phyloP scores from a whole-genome alignment of 768 basidiomycete genomes.

The Mycena indigotica region DNA sequence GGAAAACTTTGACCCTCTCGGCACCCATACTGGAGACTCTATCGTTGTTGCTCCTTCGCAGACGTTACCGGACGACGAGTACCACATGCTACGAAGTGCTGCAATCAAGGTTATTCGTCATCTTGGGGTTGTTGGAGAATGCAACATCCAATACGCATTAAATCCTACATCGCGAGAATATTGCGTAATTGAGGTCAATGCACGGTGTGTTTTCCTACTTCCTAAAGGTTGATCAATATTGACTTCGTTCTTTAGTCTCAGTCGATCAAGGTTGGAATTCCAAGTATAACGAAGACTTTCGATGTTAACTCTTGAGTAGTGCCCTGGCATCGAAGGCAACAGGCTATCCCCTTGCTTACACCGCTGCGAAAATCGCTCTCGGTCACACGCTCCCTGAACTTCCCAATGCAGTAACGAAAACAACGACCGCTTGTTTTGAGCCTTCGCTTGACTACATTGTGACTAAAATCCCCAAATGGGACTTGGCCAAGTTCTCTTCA shows the following conservation, averaged over 20 bases:
- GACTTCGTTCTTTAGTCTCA: constrained; percentile 46
- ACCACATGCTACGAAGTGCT: constrained; percentile 98
- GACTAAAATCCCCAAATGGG: constrained; percentile 99
- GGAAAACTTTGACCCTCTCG: constrained; percentile 99
- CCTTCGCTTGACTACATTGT: constrained; percentile 99
- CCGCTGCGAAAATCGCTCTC: constrained; percentile 97
- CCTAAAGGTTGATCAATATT: too few species aligned
- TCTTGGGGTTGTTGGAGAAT: constrained; percentile 90
- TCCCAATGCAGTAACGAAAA: constrained; percentile 98
- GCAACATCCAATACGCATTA: constrained; percentile 97
- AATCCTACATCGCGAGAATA: constrained; percentile 93
- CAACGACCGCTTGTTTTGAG: constrained; percentile 98
- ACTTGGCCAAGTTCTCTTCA: constrained; percentile 93
- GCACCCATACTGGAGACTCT: constrained; percentile 98
- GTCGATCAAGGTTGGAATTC: constrained; percentile 82
- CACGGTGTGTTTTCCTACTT: constrained; percentile 79
- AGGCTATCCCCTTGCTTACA: constrained; percentile 98
- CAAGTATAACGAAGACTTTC: too few species aligned
- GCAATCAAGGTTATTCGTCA: constrained; percentile 95
- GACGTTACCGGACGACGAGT: constrained; percentile 95
- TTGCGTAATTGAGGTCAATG: constrained; percentile 98
- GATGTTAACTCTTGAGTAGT: too few species aligned
- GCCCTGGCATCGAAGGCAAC: constrained; percentile 98
- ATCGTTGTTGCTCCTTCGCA: constrained; percentile 99
- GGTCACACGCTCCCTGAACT: constrained; percentile 97